These are phyloP conservation scores for Pseudocercospora musae DNA, from an alignment of 2,329 filamentous ascomycete genomes.

Conservation along the genomic window DNA sequence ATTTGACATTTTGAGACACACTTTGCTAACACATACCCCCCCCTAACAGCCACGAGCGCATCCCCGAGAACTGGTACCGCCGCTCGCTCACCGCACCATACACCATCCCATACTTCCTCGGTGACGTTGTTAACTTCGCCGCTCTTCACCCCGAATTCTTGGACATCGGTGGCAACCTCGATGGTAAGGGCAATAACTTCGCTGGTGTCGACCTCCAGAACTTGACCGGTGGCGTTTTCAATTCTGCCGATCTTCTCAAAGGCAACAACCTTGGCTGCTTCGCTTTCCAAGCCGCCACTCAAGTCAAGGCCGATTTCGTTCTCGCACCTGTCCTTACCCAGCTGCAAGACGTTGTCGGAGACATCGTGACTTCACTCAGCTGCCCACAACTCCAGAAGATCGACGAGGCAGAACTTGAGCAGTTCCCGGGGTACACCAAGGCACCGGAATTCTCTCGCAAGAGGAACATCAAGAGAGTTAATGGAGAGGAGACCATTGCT, in stretches of 20 bases:
- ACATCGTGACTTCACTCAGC: conserved; percentile 20
- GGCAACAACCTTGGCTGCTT: conserved; percentile 40
- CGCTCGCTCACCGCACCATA: conserved; percentile 32
- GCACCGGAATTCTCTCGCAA: conserved; percentile 1
- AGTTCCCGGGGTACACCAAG: conserved; percentile 30
- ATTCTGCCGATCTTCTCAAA: conserved; percentile 28
- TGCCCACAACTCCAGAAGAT: conserved; percentile 30
- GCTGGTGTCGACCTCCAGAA: conserved; percentile 36
- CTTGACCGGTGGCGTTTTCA: conserved; percentile 44
- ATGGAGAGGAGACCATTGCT: background rate
- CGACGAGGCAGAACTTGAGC: conserved; percentile 28
- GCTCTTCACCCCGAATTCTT: conserved; percentile 34
- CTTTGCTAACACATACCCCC: no score
- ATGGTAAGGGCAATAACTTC: conserved; percentile 37
- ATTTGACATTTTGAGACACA: no score
- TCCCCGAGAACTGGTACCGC: conserved; percentile 32
- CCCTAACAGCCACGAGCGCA: no score
- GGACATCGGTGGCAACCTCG: conserved; percentile 37
- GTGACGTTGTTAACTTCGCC: conserved; percentile 21
- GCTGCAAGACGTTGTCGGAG: conserved; percentile 15
- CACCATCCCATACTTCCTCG: conserved; percentile 32
- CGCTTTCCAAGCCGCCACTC: conserved; percentile 36
- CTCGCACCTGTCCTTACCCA: conserved; percentile 11
- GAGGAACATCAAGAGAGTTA: background rate
- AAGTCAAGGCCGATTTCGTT: conserved; percentile 32